Conservation (phyloP, 495 filamentous ascomycete genomes). For the Penicillium odoratum region DNA sequence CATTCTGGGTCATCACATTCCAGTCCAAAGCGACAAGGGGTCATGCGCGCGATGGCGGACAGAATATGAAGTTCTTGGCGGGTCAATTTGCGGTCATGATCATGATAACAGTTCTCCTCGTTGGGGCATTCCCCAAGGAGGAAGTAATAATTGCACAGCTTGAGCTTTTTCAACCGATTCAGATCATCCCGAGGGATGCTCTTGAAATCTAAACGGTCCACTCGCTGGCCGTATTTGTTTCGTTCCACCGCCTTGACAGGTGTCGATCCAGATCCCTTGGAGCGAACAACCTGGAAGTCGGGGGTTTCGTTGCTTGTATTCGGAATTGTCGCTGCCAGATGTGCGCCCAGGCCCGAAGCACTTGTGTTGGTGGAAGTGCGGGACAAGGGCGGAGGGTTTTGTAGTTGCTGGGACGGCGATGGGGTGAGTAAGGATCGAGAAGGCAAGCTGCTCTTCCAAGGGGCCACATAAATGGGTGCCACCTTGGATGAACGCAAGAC, state of each 20-base stretch:
- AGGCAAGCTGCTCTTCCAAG: conserved; percentile 39
- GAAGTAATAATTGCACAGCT: conserved; percentile 85
- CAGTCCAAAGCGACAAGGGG: conserved; percentile 72
- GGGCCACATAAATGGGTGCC: conserved; percentile 43
- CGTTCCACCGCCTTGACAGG: conserved; percentile 57
- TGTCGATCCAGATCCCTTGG: conserved; percentile 52
- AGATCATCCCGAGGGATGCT: conserved; percentile 59
- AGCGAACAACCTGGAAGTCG: conserved; percentile 46
- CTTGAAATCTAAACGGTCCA: conserved; percentile 57
- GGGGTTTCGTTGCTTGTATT: conserved; percentile 32
- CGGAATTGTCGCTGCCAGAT: conserved; percentile 33
- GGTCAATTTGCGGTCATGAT: conserved; percentile 69
- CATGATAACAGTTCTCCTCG: conserved; percentile 67
- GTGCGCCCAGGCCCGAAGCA: conserved; percentile 34
- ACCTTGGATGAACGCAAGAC: conserved; percentile 69
- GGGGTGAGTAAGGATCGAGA: conserved; percentile 38
- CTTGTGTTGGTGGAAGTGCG: conserved; percentile 46
- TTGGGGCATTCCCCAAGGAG: conserved; percentile 72
- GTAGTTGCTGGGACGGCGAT: conserved; percentile 44
- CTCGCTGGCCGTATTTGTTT: conserved; percentile 72
- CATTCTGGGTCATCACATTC: conserved; percentile 75
- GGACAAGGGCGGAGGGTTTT: conserved; percentile 32
- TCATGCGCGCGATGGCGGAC: conserved; percentile 70
- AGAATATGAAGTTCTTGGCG: conserved; percentile 67
- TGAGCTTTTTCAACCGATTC: conserved; percentile 63